Evolutionary conservation across 176 grass and related monocot genomes (phyloP).

Genomic region (Poa annua): DNA sequence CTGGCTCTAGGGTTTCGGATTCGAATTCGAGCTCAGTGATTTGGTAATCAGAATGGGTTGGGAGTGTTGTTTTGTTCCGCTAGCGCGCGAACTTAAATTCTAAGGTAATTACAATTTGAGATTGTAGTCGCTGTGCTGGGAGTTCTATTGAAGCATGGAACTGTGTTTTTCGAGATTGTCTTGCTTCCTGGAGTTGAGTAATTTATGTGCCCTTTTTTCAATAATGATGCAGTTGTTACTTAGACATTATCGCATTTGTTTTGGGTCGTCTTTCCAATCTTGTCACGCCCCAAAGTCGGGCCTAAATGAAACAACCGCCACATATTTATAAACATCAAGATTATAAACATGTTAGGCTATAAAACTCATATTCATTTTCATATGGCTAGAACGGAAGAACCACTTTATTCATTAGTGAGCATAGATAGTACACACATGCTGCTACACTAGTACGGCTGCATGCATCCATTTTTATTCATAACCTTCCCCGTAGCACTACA

Average conservation of each 20-base stretch:
- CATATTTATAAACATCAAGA: too few relatives aligned
- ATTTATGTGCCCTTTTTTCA: background rate
- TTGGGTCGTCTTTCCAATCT: background rate
- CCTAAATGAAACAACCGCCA: too few relatives aligned
- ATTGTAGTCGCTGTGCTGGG: background rate
- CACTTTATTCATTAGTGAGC: too few relatives aligned
- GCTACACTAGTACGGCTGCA: too few relatives aligned
- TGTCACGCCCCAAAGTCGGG: too few relatives aligned
- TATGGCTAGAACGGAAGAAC: too few relatives aligned
- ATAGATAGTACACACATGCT: too few relatives aligned
- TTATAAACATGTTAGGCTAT: too few relatives aligned
- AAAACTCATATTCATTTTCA: too few relatives aligned
- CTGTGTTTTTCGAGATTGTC: background rate
- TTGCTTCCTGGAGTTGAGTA: background rate
- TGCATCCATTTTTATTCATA: too few relatives aligned
- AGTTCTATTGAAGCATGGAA: background rate
- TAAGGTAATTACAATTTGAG: background rate
- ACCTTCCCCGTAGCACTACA: too few relatives aligned
- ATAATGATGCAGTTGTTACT: background rate
- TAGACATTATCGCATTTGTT: background rate
- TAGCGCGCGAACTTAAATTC: background rate
- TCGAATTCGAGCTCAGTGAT: constrained; percentile 21
- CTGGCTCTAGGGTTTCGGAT: constrained; percentile 40
- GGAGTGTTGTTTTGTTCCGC: background rate
- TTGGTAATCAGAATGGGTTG: background rate